Base-by-base conservation (phyloP, 2,329 filamentous ascomycete genomes). In the Alternaria brassicae region DNA sequence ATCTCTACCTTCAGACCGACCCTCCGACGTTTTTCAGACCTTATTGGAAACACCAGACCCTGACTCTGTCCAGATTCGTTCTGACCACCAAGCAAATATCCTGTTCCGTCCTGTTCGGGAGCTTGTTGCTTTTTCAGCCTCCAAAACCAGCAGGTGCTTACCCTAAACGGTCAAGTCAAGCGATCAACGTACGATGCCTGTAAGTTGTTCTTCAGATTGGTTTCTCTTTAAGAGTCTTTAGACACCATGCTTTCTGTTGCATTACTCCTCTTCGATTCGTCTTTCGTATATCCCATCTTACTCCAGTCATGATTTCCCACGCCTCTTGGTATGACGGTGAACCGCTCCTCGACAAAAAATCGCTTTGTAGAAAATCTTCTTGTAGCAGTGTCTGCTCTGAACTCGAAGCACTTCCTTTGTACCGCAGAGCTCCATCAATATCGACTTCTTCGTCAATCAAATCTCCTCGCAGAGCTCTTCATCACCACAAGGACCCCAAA, bases 161-260 rank as follows among this genome's bases (percentile, higher is more conserved):
- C 47, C 28, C 42, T 40, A 23, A 53, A 56, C 53, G 41, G 41
- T 54, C 50, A 44, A 47, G 34, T 30, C 30, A 34, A 57, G 57
- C 25, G 54, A 41, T 37, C 36, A 37, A 53, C 25, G 60, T 61
- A 61, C 45, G 15, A 75, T 75, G 72, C 72, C 72, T 62, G 72
- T 75, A 73, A 72, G 72, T 56, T 28, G 19, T 49, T 15, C 19
- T 54, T 51, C 41, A 41, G 30, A 41, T 25, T 57, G 41, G 28
- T 44, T 36, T 21, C 25, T 39, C 39, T 63, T 62, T 63, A 62
- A 61, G 53, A 52, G 42, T 30, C 9, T 41, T 47, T n/a, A 34
- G 37, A 27, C 36, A 28, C 42, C 52, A 41, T n/a, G n/a, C 25
- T 48, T 49, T 54, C 50, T 32, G 27, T 34, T 34, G 23, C 40